A percentile compares a stretch with the other conserved stretches of the same genome.
phyloP scores from a whole-genome alignment of 805 yeast species.

The Teunomyces cretensis region DNA sequence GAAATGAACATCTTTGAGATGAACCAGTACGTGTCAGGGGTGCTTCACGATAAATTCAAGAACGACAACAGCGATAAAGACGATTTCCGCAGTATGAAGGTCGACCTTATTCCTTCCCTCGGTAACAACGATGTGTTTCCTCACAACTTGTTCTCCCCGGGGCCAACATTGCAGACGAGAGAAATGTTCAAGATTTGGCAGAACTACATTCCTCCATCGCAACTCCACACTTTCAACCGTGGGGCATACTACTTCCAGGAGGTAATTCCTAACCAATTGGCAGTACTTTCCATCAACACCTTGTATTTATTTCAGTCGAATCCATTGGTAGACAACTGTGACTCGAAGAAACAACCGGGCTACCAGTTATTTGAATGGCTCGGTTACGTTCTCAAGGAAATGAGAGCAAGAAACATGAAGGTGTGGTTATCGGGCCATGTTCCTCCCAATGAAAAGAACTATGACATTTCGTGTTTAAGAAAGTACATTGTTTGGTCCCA shows the following conservation, averaged over 20 bases:
- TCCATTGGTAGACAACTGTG: conserved; percentile 82
- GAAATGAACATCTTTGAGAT: conserved; percentile 68
- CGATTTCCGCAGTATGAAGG: conserved; percentile 47
- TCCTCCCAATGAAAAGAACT: conserved; percentile 80
- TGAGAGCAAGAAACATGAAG: conserved; percentile 72
- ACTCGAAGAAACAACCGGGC: conserved; percentile 72
- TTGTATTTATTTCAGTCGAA: conserved; percentile 72
- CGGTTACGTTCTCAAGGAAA: conserved; percentile 68
- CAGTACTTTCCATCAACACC: conserved; percentile 77
- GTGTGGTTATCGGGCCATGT: conserved; percentile 90
- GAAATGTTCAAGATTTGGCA: conserved; percentile 76
- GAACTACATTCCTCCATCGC: conserved; percentile 71
- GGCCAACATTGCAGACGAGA: conserved; percentile 85
- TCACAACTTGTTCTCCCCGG: conserved; percentile 80
- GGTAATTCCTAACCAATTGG: conserved; percentile 76
- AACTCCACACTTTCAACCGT: conserved; percentile 68
- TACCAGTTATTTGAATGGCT: conserved; percentile 76
- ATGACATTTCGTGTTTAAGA: conserved; percentile 68
- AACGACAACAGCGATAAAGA: conserved; percentile 31
- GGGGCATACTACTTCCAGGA: conserved; percentile 76
- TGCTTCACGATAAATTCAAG: conserved; percentile 53
- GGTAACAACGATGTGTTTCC: conserved; percentile 92
- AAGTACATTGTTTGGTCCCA: conserved; percentile 79
- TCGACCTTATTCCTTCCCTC: conserved; percentile 61
- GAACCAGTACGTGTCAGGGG: conserved; percentile 57